Conservation (phyloP, 2,329 filamentous ascomycete species). For the Elsinoe fawcettii region DNA sequence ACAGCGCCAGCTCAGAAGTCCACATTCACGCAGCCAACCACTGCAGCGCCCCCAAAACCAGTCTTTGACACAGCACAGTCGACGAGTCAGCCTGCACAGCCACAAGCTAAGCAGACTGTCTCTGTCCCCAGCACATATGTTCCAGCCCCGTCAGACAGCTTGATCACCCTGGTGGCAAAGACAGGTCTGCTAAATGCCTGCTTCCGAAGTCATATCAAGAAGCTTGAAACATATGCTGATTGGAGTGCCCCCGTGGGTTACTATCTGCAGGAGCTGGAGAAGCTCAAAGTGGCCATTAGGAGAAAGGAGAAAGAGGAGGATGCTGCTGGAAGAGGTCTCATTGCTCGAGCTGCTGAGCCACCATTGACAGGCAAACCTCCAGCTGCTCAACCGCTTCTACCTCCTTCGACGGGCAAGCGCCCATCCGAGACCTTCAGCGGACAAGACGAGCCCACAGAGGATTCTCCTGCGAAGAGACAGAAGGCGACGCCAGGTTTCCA, state of each 20-base stretch:
- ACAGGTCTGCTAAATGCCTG: constrained; percentile 4
- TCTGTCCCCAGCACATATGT: constrained; percentile 1
- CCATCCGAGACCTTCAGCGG: neutral
- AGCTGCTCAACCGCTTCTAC: neutral
- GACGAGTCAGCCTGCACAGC: neutral
- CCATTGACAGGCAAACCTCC: constrained; percentile 1
- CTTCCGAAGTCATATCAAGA: constrained; percentile 9
- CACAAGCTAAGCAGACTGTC: neutral
- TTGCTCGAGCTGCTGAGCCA: neutral
- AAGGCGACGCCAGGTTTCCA: constrained; percentile 12
- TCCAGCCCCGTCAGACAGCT: neutral
- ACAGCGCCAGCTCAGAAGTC: constrained; percentile 10
- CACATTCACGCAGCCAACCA: neutral
- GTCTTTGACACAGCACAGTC: neutral
- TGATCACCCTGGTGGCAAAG: constrained; percentile 2
- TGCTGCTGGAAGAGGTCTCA: neutral
- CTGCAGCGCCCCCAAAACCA: neutral
- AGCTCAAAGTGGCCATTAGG: neutral
- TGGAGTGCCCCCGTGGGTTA: constrained; percentile 6
- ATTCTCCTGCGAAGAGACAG: neutral
- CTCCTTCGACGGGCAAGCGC: neutral
- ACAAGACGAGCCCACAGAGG: neutral
- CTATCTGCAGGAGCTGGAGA: constrained; percentile 6
- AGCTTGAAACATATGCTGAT: neutral
- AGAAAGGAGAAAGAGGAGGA: neutral